Conservation (phyloP, 2,329 filamentous ascomycete species). For the Penicillium sclerotigenum region DNA sequence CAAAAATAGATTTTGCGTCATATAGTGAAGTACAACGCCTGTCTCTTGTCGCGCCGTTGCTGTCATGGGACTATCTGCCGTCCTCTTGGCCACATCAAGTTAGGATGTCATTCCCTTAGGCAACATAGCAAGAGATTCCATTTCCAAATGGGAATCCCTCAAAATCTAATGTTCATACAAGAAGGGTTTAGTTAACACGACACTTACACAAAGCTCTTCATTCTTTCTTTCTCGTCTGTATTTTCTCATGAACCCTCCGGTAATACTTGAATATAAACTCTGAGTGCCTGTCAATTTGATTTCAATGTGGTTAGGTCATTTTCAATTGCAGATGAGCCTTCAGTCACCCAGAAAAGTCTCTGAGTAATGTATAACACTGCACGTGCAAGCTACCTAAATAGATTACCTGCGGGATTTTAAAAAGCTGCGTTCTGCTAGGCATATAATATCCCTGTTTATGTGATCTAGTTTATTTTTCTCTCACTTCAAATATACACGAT, state of each 20-base stretch:
- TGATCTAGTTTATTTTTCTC: background rate
- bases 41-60: background rate
- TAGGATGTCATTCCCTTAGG: background rate
- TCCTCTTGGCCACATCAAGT: background rate
- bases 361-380: background rate
- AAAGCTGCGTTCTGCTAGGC: slow-evolving; percentile 9
- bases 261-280: background rate
- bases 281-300: background rate
- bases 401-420: slow-evolving; percentile 11
- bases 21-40: background rate
- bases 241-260: background rate
- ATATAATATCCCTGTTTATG: background rate
- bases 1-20: too few relatives aligned
- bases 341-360: slow-evolving; percentile 13
- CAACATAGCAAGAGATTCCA: background rate
- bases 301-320: slow-evolving; percentile 10
- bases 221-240: background rate
- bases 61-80: slow-evolving; percentile 2
- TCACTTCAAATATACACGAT: background rate
- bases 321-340: slow-evolving; percentile 13
- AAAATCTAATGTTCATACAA: too few relatives aligned
- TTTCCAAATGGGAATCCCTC: background rate
- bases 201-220: background rate
- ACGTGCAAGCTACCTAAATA: background rate
- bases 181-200: too few relatives aligned